Evolutionary conservation across 805 yeast genomes (phyloP).

Genomic region (Ogataea philodendri): DNA sequence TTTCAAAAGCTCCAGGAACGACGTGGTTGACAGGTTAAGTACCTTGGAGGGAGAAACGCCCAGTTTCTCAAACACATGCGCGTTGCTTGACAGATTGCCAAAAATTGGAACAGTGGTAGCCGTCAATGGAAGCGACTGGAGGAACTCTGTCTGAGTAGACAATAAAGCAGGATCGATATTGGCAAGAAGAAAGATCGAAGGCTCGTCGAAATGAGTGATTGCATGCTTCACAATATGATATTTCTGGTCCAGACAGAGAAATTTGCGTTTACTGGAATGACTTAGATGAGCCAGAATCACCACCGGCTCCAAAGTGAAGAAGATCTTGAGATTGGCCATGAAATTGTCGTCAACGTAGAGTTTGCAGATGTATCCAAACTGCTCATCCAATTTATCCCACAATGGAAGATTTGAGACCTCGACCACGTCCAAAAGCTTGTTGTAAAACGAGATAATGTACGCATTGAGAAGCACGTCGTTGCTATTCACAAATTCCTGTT

Average conservation of each 20-base stretch:
- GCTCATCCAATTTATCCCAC: constrained; percentile 21
- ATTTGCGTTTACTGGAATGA: constrained; percentile 17
- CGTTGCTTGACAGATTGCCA: constrained; percentile 25
- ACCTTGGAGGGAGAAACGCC: constrained; percentile 20
- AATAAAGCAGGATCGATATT: constrained; percentile 28
- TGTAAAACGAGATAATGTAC: constrained; percentile 32
- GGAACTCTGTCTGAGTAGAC: constrained; percentile 15
- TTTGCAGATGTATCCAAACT: constrained; percentile 23
- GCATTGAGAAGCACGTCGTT: constrained; percentile 34
- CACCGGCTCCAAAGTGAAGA: constrained; percentile 25
- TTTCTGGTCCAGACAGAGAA: constrained; percentile 24
- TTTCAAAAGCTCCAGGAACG: constrained; percentile 25
- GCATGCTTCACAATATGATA: constrained; percentile 23
- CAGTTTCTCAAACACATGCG: constrained; percentile 21
- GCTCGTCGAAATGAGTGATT: constrained; percentile 13
- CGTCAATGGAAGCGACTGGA: constrained; percentile 23
- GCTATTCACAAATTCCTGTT: constrained; percentile 21
- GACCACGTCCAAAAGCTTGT: constrained; percentile 23
- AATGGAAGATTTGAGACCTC: constrained; percentile 6
- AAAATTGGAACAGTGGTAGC: constrained; percentile 26
- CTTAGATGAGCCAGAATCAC: constrained; percentile 22
- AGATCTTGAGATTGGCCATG: constrained; percentile 24
- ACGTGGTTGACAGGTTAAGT: constrained; percentile 23
- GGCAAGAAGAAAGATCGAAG: constrained; percentile 26
- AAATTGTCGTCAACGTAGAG: constrained; percentile 28